phyloP scores from a whole-genome alignment of 2,329 filamentous ascomycete species.

The Exophiala lecanii-corni region DNA sequence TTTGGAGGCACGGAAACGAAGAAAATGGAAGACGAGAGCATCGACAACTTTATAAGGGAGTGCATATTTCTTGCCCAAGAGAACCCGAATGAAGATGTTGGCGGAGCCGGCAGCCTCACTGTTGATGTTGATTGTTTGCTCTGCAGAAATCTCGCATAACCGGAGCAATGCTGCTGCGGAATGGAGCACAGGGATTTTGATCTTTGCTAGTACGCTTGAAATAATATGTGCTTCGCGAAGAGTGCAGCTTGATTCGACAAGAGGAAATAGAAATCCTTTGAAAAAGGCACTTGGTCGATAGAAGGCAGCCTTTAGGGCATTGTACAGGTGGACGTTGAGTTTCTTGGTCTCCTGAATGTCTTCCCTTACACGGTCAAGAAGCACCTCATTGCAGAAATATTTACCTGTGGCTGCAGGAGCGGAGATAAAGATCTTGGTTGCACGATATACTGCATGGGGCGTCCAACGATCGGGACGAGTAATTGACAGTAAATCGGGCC shows the following conservation, averaged over 20 bases:
- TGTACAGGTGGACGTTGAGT: conserved; percentile 92
- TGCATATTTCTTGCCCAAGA: conserved; percentile 96
- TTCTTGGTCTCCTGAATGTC: conserved; percentile 94
- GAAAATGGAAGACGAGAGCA: conserved; percentile 90
- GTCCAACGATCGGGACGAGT: conserved; percentile 78
- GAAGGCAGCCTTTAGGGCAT: conserved; percentile 82
- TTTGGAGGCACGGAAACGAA: conserved; percentile 70
- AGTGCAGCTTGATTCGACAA: conserved; percentile 80
- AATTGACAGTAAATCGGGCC: conserved; percentile 80
- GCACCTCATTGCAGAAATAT: conserved; percentile 77
- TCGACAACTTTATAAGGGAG: conserved; percentile 93
- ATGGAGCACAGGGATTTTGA: conserved; percentile 86
- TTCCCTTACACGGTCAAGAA: conserved; percentile 85
- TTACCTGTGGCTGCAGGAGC: conserved; percentile 75
- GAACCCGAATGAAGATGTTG: conserved; percentile 88
- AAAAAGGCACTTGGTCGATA: conserved; percentile 97
- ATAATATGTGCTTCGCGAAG: conserved; percentile 89
- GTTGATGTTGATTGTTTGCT: conserved; percentile 71
- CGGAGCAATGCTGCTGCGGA: conserved; percentile 87
- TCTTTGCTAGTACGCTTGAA: conserved; percentile 74
- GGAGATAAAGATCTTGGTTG: conserved; percentile 87
- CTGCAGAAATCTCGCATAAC: conserved; percentile 88
- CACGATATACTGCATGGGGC: conserved; percentile 78
- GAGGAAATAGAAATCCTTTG: conserved; percentile 89
- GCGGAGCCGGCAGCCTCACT: conserved; percentile 85